Base-by-base conservation (phyloP, 331 rosid species). In the Malus hybrid region DNA sequence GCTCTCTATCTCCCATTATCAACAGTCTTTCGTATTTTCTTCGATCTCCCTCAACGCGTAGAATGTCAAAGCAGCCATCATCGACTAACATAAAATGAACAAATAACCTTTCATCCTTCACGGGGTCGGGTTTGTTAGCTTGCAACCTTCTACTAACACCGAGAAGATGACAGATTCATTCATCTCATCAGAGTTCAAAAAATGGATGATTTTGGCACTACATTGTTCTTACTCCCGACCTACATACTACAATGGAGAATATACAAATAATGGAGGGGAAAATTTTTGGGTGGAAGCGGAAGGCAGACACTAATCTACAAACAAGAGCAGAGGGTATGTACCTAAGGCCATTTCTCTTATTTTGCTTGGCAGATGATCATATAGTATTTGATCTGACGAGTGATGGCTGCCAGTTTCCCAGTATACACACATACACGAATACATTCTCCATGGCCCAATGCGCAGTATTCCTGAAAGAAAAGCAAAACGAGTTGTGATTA, bases 391-490 rank as follows among this genome's bases (percentile, higher is more conserved):
- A 39, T 9, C 44, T 1, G 42, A 15, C 24, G 28, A 24, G 16
- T 28, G 71, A 62, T 63, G 74, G 56, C 59, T 36, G 54, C 69
- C 67, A 68, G 16, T 44, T 31, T 34, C 36, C 54, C 33, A 11
- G n/a, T 29, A 22, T 29, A 22, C 5, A 12, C 32, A 24, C 55
- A 33, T 67, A 22, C 77, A 63, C 33, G 42, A 78, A 73, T 48
- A 19, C 29, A 48, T 73, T 63, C 70, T 36, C 27, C 32, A 48
- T 20, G 29, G 56, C 71, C 74, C 22, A 59, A 69, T 14, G 54
- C 76, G 48, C 20, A 22, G 33, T 10, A 78, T 52, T 70, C 72
- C 86, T 78, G 80, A 67, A 66, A 29, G 59, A 15, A 72, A 71
- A 24, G 63, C 6, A 36, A 27, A 39, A 34, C 11, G 42, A 36